Percentiles rank a stretch among this genome's conserved stretches.
phyloP scores from a whole-genome alignment of 805 yeast genomes.

The Scheffersomyces lignosus region DNA sequence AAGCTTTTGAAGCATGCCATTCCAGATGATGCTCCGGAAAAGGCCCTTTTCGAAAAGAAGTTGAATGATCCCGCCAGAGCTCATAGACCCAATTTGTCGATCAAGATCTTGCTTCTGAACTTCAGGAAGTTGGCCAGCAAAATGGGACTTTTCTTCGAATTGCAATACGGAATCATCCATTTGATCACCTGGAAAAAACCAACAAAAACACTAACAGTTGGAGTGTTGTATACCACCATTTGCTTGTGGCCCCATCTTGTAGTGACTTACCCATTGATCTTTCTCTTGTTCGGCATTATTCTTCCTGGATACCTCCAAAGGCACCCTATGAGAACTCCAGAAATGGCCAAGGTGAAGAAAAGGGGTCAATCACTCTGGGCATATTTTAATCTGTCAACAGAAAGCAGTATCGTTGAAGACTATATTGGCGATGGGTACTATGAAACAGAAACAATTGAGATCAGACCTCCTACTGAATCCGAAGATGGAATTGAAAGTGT shows the following conservation, averaged over 20 bases:
- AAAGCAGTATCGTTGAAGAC: conserved; percentile 34
- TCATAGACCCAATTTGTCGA: conserved; percentile 54
- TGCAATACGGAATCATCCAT: conserved; percentile 62
- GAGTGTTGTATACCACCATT: conserved; percentile 62
- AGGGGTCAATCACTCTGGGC: conserved; percentile 58
- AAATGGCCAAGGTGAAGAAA: conserved; percentile 43
- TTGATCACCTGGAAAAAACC: conserved; percentile 77
- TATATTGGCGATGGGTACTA: conserved; percentile 18
- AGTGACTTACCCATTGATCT: conserved; percentile 60
- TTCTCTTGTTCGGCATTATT: conserved; percentile 56
- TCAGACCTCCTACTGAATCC: neutral
- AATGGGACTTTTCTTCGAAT: conserved; percentile 54
- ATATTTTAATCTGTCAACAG: conserved; percentile 27
- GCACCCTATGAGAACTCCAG: conserved; percentile 58
- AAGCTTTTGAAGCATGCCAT: conserved; percentile 50
- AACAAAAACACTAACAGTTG: conserved; percentile 59
- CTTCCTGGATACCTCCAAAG: conserved; percentile 68
- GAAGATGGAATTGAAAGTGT: neutral
- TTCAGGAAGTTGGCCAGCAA: conserved; percentile 56
- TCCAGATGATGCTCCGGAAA: conserved; percentile 50
- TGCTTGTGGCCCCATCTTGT: conserved; percentile 73
- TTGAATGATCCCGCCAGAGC: conserved; percentile 46
- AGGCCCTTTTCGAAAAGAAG: conserved; percentile 41
- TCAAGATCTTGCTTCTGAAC: conserved; percentile 56
- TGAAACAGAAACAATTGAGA: conserved; percentile 3